phyloP scores from a whole-genome alignment of 345 rosid species.

The Corymbia maculata region DNA sequence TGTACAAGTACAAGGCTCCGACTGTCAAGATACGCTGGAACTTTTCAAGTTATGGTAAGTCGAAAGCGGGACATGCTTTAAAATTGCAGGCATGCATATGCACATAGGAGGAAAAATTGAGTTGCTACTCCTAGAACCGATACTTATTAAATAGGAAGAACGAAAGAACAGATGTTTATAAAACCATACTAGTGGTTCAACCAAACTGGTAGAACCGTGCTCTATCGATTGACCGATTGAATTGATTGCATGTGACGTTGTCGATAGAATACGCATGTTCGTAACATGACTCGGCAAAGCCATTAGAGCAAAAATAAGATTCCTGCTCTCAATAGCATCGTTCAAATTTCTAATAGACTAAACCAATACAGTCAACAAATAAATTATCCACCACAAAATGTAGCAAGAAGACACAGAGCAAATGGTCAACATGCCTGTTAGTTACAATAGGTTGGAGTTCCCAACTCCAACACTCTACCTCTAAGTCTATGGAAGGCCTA shows the following conservation, averaged over 20 bases:
- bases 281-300: rapidly evolving
- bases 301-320: neutral
- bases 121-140: neutral
- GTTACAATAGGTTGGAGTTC: neutral
- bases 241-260: no score
- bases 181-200: no score
- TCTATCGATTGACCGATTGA: no score
- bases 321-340: rapidly evolving
- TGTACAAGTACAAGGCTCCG: no score
- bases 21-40: no score
- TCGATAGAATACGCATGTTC: neutral
- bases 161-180: no score
- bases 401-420: neutral
- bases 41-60: no score
- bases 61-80: no score
- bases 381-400: neutral
- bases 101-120: no score
- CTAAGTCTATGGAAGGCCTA: no score
- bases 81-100: no score
- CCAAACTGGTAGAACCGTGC: no score
- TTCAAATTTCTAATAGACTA: neutral
- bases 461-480: neutral
- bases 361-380: neutral
- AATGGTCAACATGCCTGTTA: neutral
- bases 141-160: neutral